Base-by-base conservation (phyloP, 2,329 filamentous ascomycete genomes). In the Fusarium setosum region DNA sequence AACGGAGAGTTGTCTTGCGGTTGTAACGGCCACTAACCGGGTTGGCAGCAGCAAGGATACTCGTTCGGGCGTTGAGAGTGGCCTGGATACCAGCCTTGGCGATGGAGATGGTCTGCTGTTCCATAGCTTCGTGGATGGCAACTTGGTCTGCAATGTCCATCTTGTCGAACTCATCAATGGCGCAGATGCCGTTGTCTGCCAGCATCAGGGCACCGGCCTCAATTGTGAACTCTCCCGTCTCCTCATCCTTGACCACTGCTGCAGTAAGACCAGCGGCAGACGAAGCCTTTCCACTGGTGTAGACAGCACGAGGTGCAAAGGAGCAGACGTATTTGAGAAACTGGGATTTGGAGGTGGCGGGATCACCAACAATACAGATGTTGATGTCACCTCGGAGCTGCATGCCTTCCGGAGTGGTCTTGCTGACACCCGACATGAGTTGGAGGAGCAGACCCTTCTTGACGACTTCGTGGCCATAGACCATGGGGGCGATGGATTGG, bases 81-180 rank as follows among this genome's bases (percentile, higher is more conserved):
- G 96, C 96, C 77, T 99, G 96, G 59, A 99, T 99, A 73, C 96
- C 96, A 6, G 96, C 96, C 81, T 99, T 99, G 61, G 96, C 95
- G 73, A 99, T 99, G 9, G 94, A 97, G 68, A 99, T 99, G 6
- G 96, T 99, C 80, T 99, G 96, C 83, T 99, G 96, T 87, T 99
- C 96, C 96, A 99, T 99, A 60, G 96, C 96, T 88, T 99, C 96
- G 86, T 99, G 96, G 74, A 99, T 99, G 68, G 96, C 96, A 55
- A 99, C 96, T 81, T 99, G 96, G 77, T 99, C 96, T 51, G 83
- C 89, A 63, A 99, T 92, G 73, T 99, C 96, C 96, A 99, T 99
- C 83, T 99, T 99, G 87, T 99, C 96, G 72, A 99, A 99, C 77
- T 99, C 96, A 75, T 99, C 96, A 76, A 99, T 99, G 60, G 94